These are phyloP conservation scores for Oryza brachyantha DNA, from an alignment of 176 grass and related monocot species.

Conservation along the genomic window DNA sequence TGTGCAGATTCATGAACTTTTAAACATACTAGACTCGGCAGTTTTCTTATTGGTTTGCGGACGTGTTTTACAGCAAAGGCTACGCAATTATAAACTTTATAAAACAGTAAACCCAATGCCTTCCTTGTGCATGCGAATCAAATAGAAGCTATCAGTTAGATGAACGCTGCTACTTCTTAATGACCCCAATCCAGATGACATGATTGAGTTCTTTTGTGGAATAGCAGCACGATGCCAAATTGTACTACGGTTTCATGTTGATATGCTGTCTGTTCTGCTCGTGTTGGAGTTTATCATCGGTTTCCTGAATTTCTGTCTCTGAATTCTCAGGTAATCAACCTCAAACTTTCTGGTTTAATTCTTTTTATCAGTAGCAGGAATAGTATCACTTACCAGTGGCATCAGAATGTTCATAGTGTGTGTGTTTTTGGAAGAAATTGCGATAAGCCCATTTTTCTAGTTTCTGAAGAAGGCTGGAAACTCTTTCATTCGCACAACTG, in stretches of 20 bases:
- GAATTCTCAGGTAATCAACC: neutral
- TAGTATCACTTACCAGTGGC: neutral
- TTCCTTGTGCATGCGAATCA: neutral
- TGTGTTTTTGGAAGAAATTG: neutral
- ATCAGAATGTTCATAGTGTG: neutral
- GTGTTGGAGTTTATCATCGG: neutral
- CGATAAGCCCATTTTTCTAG: neutral
- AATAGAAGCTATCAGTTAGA: neutral
- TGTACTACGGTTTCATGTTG: neutral
- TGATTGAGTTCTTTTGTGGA: neutral
- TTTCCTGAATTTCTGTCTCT: neutral
- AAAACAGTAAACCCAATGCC: neutral
- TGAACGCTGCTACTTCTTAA: neutral
- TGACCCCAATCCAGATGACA: neutral
- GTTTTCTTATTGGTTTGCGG: neutral
- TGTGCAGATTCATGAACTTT: slow-evolving; percentile 8
- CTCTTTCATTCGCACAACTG: neutral
- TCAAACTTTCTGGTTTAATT: neutral
- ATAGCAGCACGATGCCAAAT: neutral
- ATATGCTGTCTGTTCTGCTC: neutral
- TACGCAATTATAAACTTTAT: neutral
- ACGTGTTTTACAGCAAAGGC: neutral
- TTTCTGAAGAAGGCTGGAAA: neutral
- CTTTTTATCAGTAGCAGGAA: neutral
- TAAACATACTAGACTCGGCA: neutral